These are phyloP conservation scores for Clarireedia homoeocarpa DNA, from an alignment of 2,329 filamentous ascomycete species.

Conservation along the genomic window DNA sequence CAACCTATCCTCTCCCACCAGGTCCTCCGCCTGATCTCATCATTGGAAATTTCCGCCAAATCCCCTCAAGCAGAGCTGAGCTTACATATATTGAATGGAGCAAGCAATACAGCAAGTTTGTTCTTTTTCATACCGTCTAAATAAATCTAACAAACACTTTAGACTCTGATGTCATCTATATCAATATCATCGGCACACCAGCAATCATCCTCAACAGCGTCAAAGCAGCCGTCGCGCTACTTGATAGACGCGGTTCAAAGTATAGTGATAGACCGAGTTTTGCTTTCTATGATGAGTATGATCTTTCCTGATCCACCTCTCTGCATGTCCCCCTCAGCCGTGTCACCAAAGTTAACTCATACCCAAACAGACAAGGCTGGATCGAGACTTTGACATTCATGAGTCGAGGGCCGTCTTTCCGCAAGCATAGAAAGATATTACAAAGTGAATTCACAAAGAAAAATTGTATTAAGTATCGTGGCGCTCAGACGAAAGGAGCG, in stretches of 20 bases:
- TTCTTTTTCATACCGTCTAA: not conserved
- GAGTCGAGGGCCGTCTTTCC: slow-evolving; percentile 34
- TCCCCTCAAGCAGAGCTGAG: slow-evolving; percentile 12
- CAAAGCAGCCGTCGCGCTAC: slow-evolving; percentile 34
- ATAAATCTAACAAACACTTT: not conserved
- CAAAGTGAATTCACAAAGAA: slow-evolving; percentile 37
- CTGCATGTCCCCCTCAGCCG: not conserved
- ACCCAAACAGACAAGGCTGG: slow-evolving; percentile 31
- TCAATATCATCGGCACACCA: slow-evolving; percentile 24
- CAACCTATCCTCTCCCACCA: slow-evolving; percentile 9
- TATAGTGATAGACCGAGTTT: slow-evolving; percentile 39
- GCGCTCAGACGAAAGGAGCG: slow-evolving; percentile 29
- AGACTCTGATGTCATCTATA: slow-evolving; percentile 23
- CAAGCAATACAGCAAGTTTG: slow-evolving; percentile 15
- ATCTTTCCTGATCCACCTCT: not conserved
- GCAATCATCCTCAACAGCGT: slow-evolving; percentile 39
- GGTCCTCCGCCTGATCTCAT: slow-evolving; percentile 14
- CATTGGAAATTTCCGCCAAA: slow-evolving; percentile 12
- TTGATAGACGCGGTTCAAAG: slow-evolving; percentile 38
- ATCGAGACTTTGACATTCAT: slow-evolving; percentile 39
- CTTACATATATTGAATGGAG: slow-evolving; percentile 14
- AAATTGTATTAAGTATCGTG: slow-evolving; percentile 28
- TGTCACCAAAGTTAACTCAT: not conserved
- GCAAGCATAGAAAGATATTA: slow-evolving; percentile 37
- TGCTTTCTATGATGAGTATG: slow-evolving; percentile 17